Evolutionary conservation across 805 yeast species (phyloP), one percentile per base, ranked within the genome.

Genomic region (Saturnispora sekii): DNA sequence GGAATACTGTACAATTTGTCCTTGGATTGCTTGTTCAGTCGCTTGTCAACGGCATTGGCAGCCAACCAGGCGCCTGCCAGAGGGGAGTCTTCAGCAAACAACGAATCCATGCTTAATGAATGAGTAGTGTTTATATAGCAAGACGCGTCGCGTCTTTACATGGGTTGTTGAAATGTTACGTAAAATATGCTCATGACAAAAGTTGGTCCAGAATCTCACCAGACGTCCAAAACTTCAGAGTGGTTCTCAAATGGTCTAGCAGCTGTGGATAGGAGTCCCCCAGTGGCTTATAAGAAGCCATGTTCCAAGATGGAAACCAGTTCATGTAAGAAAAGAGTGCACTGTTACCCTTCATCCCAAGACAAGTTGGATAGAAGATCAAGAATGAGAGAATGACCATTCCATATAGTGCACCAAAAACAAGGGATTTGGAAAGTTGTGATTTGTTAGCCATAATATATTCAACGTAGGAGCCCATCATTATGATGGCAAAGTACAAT

Each of bases 41-140:
- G 81, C 54, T 78, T 77, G 53, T 88, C 95, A 63, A 88, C 73
- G 6, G 46, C 38, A 58, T 85, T 88, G 16, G 96, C 90, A 9
- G 96, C 96, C 39, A 88, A 69, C 96, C 96, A 88, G 8, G 87
- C 88, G 51, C 81, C 84, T 2, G 94, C 95, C 48, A 88, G 67
- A 1, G 95, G 95, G 2, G 95, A 94, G 57, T 80, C 80, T 48
- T 76, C 79, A 2, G 84, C 69, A 16, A 80, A 67, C 30, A 78
- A 60, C 41, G 68, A 67, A 43, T 74, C 79, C 2, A 78, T 68
- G 48, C n/a, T 30, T 17, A 38, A 9, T 30, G 28, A 10, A 29
- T 38, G 14, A 26, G 21, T 11, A 15, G 15, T 15, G 35, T 42
- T 39, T 42, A 35, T 42, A 42, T 18, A 14, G 21, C 6, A 35